Base-by-base conservation (phyloP, 352 stramenopile species). In the Aphanomyces astaci region DNA sequence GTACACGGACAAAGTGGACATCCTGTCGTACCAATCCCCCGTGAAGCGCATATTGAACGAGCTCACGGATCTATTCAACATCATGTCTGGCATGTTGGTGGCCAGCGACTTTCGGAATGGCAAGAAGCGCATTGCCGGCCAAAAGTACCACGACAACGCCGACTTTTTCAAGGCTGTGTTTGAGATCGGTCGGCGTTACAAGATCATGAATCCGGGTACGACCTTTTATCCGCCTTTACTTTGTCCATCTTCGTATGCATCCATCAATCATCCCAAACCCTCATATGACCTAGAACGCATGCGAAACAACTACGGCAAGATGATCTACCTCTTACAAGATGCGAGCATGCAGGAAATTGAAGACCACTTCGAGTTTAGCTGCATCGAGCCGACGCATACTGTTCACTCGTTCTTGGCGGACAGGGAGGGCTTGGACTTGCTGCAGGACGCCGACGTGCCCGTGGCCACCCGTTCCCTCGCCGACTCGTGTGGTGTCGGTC, bases 261-360 rank as follows among this genome's bases (percentile, higher is more conserved):
- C n/a, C n/a, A 15, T 55, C 27, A 15, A 55, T n/a, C 0, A 10
- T 55, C 22, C 0, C 32, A 40, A 30, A 43, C 64, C 36, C 15
- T 68, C 17, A 3, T 49, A 13, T 13, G 31, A 15, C 32, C 39
- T 49, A 76, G 81, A 87, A 53, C 77, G 79, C 3, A 96, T 98
- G 87, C 79, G 92, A 52, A 83, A 85, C 67, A 96, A 92, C 59
- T 98, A 98, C 74, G 92, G 92, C 56, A 98, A 98, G 77, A 87
- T 98, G 75, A 96, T 98, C 71, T 97, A 97, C 75, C 72, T 98
- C 64, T 71, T 98, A 25, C 92, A 98, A 75, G 92, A 98, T 73
- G 79, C 90, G 11, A 88, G 91, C 64, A 71, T 88, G 54, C 76
- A 81, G 10, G 82, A 90, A 32, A 86, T 96, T 49, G 63, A 76